These are phyloP conservation scores for Coemansia asiatica DNA, from an alignment of 192 early-diverging fungal genomes.

Conservation along the genomic window DNA sequence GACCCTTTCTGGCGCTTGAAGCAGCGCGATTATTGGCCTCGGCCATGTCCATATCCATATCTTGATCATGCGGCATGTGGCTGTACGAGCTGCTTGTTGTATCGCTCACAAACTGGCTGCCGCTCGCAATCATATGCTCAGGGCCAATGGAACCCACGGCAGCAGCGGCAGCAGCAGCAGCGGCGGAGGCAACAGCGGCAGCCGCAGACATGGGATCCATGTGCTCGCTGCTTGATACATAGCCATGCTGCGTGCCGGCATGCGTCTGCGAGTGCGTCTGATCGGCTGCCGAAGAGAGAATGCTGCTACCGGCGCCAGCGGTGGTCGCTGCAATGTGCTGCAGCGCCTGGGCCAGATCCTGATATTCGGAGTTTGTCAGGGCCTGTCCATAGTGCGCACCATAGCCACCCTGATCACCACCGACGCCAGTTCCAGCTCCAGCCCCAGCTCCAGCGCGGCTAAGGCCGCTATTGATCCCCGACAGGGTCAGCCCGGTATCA, in stretches of 20 bases:
- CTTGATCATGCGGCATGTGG: neutral
- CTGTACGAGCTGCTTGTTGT: slow-evolving; percentile 1
- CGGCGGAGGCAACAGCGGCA: neutral
- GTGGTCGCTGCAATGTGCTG: slow-evolving; percentile 46
- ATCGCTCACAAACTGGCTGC: neutral
- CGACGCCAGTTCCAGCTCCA: slow-evolving; percentile 1
- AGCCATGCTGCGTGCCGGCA: slow-evolving; percentile 5
- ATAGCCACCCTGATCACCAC: slow-evolving; percentile 15
- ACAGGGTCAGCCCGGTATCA: slow-evolving; percentile 17
- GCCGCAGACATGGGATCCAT: slow-evolving; percentile 6
- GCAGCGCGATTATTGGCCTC: neutral
- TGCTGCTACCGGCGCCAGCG: slow-evolving; percentile 12
- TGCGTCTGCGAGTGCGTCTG: slow-evolving; percentile 3
- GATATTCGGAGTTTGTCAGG: slow-evolving; percentile 35
- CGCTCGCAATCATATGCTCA: slow-evolving; percentile 20
- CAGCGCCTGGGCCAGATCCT: slow-evolving; percentile 47
- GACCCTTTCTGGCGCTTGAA: neutral
- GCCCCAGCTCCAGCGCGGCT: slow-evolving; percentile 7
- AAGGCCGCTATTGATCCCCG: slow-evolving; percentile 27
- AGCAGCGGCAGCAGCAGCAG: neutral
- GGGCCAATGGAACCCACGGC: slow-evolving; percentile 14
- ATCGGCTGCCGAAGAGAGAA: slow-evolving; percentile 2
- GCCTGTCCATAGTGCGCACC: slow-evolving; percentile 22
- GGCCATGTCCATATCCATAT: neutral
- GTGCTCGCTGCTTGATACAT: neutral